A percentile compares a stretch with the other conserved stretches of the same genome.
Conservation (phyloP, 1,284 basidiomycete genomes). For the Thecaphora frezii region DNA sequence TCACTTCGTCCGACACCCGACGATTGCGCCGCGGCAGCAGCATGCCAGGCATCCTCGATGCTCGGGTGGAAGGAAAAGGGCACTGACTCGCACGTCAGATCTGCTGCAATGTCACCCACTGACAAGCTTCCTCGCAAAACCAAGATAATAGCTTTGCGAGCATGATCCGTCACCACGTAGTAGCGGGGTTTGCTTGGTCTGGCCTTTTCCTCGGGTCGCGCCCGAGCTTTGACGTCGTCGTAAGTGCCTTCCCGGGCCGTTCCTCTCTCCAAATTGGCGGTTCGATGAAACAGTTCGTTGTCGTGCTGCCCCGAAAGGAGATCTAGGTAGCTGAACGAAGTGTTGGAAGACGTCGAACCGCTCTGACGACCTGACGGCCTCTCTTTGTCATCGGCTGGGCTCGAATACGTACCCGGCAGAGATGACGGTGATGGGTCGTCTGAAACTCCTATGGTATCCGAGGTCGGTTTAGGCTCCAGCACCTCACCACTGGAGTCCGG, state of each 20-base stretch:
- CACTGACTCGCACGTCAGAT: conserved; percentile 54
- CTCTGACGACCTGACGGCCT: background rate
- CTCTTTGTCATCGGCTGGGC: no score
- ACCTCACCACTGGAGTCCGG: conserved; percentile 3
- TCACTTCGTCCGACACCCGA: conserved; percentile 4
- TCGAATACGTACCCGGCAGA: no score
- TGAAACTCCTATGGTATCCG: no score
- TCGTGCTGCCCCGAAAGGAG: conserved; percentile 47
- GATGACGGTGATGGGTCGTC: background rate
- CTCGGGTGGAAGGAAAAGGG: conserved; percentile 17
- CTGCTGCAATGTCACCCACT: conserved; percentile 53
- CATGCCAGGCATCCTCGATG: background rate
- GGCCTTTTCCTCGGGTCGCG: conserved; percentile 11
- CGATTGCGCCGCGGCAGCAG: no score
- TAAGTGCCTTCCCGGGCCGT: conserved; percentile 33
- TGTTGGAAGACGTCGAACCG: background rate
- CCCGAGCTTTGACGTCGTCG: conserved; percentile 12
- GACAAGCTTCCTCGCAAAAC: conserved; percentile 52
- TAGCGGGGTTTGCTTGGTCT: conserved; percentile 41
- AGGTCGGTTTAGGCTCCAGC: no score
- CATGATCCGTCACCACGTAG: conserved; percentile 53
- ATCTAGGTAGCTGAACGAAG: conserved; percentile 5
- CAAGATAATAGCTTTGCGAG: conserved; percentile 40
- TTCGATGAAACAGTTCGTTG: conserved; percentile 46
- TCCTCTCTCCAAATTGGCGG: conserved; percentile 34